phyloP scores from a whole-genome alignment of 257 asterid genomes.

The Prunella vulgaris region DNA sequence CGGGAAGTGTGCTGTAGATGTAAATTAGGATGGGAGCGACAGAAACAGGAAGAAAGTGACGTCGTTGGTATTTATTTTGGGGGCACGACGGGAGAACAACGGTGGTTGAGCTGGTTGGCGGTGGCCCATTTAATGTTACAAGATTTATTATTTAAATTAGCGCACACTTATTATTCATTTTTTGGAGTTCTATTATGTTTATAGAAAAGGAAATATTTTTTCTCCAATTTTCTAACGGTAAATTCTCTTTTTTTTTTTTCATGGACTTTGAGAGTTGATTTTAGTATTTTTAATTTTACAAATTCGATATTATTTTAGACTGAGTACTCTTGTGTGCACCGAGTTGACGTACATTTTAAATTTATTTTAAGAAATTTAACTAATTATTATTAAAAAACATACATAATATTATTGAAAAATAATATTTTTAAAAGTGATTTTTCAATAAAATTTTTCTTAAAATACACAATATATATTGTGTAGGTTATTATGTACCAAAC shows the following conservation, averaged over 20 bases:
- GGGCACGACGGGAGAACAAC: constrained; percentile 10
- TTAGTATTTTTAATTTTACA: not conserved
- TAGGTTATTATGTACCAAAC: no score
- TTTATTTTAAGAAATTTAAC: no score
- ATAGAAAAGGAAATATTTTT: not conserved
- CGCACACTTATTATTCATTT: not conserved
- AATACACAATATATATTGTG: no score
- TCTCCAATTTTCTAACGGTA: not conserved
- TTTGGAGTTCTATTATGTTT: not conserved
- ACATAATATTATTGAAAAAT: no score
- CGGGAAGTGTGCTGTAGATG: constrained; percentile 41
- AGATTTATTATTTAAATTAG: not conserved
- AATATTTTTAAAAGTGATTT: no score
- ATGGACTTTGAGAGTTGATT: not conserved
- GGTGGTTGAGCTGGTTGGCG: constrained; percentile 26
- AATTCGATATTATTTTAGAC: no score
- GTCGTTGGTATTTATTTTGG: constrained; percentile 36
- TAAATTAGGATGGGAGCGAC: constrained; percentile 24
- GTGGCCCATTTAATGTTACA: constrained; percentile 8
- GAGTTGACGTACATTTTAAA: no score
- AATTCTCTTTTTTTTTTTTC: not conserved
- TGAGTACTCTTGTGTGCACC: no score
- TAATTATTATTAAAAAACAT: no score
- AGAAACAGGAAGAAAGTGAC: constrained; percentile 41
- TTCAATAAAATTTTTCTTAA: no score